Base-by-base conservation (phyloP, 2,329 filamentous ascomycete species). In the Keithomyces neogunnii region DNA sequence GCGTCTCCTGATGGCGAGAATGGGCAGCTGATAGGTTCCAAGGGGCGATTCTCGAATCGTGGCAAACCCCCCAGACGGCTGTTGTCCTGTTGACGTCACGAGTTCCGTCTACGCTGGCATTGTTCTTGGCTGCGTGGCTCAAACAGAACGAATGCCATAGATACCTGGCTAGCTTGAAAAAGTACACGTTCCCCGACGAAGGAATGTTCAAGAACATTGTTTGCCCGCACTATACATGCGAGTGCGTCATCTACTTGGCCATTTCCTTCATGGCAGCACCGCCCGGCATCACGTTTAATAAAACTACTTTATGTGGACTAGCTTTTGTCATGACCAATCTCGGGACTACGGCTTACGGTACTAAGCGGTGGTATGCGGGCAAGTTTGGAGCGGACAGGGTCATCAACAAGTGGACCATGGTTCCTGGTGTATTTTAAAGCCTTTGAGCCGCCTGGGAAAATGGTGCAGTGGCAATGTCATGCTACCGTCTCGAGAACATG, bases 221-320 rank as follows among this genome's bases (percentile, higher is more conserved):
- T 39, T 95, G 88, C 60, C 90, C 93, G 19, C 93, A 99, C 69
- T 99, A 97, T 68, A 87, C 87, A 3, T 89, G 86, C 62, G 93
- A 97, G 70, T 91, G 88, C 63, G 65, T 86, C 40, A 81, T 96
- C 53, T 97, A 99, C 65, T 63, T 90, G 26, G 78, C 85, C n/a
- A 70, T 99, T 57, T 80, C 89, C 3, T 69, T 93, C 45, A 66
- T 86, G 39, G 83, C 85, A 32, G 89, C 91, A 1, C 90, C 91
- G 0, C 61, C 70, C 6, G 86, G 83, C 9, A 68, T 73, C 33
- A 56, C 78, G 51, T 65, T 89, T 53, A 96, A 96, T 67, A 79
- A 73, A 63, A 92, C 91, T 0, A 66, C 96, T 43, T 62, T 87
- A 36, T 81, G 81, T 51, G 88, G 81, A 5, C 62, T 88, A 40